A percentile compares a stretch with the other conserved stretches of the same genome.
Evolutionary conservation across 768 basidiomycete genomes (phyloP).

Genomic region (Cantharellus cinnabarinus): DNA sequence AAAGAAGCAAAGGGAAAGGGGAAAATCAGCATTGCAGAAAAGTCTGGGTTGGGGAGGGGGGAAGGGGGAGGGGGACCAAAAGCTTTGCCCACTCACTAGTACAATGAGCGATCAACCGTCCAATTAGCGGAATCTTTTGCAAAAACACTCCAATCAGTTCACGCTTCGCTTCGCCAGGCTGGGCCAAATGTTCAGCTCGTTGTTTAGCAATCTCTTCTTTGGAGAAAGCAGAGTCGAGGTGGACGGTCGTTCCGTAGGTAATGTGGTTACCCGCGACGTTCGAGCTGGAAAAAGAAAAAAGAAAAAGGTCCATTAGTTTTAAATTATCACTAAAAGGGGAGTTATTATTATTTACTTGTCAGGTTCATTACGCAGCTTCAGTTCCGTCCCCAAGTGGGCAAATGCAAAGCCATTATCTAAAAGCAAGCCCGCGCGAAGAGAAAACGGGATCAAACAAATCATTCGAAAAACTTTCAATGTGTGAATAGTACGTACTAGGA

Average conservation of each 20-base stretch:
- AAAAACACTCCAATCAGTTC: background rate
- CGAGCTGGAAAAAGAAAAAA: background rate
- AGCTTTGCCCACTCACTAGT: background rate
- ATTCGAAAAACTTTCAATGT: too few species aligned
- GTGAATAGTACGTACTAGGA: background rate
- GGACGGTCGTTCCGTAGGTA: background rate
- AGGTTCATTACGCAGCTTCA: background rate
- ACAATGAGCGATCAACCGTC: constrained; percentile 4
- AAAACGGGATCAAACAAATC: background rate
- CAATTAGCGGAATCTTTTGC: constrained; percentile 7
- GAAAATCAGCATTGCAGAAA: background rate
- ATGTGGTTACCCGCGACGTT: background rate
- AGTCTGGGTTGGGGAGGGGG: background rate
- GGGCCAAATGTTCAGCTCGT: background rate
- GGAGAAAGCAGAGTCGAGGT: background rate
- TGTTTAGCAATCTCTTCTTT: background rate
- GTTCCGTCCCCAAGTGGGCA: constrained; percentile 3
- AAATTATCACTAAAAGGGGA: background rate
- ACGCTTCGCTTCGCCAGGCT: background rate
- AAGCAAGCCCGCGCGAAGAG: background rate
- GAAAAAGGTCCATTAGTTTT: background rate
- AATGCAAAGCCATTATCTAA: background rate
- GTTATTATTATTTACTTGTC: background rate
- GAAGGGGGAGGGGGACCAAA: background rate
- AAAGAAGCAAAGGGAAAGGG: background rate